Evolutionary conservation across 2,329 filamentous ascomycete species (phyloP), one percentile per base, ranked within the genome.

Genomic region (Phyllosticta citriasiana): DNA sequence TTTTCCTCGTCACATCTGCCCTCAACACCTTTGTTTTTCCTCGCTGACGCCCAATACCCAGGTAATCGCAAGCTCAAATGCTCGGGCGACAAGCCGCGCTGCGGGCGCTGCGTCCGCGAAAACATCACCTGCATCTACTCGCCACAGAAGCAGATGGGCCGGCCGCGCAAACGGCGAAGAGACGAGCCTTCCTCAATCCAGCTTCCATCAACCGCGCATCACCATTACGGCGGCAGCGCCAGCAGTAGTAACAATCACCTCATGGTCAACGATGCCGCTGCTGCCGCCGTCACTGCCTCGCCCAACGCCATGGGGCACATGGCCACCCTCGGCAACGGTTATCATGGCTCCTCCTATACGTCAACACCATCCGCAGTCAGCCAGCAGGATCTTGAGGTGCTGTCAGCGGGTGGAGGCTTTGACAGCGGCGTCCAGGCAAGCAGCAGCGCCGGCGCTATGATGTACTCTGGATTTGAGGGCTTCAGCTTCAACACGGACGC

Each of bases 41-140:
- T 6, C 1, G 14, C 40, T 47, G n/a, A 47, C 40, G 40, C 14
- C n/a, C 14, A 6, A n/a, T 47, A 6, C 14, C 16, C 27, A 80
- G 77, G 78, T 58, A 70, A 69, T 16, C 75, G 78, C 63, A 81
- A 81, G 66, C 66, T 81, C 53, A 80, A 79, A 68, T 81, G 79
- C 67, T 74, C 74, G 1, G 75, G 78, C 27, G 71, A 76, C 19
- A 67, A 66, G n/a, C 76, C 76, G 2, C 63, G 59, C 51, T 81
- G 79, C 64, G 66, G 66, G 19, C 70, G 79, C 57, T 81, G 79
- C 64, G 63, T 64, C 19, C 66, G 67, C 51, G 78, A 80, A 56
- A 65, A 64, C 3, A 71, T 79, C 14, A 55, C 57, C 16, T 81
- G 79, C 65, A 59, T 76, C 26, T 81, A 80, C 66, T 79, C 77